These are phyloP conservation scores for Podaxis sp. DNA, from an alignment of 768 basidiomycete genomes.

Conservation along the genomic window DNA sequence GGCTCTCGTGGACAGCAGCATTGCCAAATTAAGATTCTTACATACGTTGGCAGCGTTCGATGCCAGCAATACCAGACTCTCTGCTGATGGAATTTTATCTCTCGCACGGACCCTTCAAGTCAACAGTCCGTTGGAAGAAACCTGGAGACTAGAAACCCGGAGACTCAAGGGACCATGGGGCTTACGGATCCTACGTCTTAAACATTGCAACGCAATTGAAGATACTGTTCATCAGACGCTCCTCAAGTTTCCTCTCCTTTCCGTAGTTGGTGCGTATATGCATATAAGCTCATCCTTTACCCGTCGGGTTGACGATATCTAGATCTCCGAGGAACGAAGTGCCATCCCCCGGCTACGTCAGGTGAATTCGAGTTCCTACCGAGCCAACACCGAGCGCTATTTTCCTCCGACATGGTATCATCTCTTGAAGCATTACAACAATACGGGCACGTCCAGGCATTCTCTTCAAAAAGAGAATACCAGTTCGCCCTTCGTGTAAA, in stretches of 20 bases:
- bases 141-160: conserved; percentile 5
- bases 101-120: conserved; percentile 46
- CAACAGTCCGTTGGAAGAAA: conserved; percentile 19
- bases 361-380: neutral
- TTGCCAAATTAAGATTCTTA: conserved; percentile 45
- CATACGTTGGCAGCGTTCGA: conserved; percentile 62
- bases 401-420: conserved; percentile 5
- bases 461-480: conserved; percentile 2
- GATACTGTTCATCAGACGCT: conserved; percentile 39
- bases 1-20: conserved; percentile 55
- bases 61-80: conserved; percentile 48
- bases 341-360: neutral
- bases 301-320: neutral
- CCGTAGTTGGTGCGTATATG: conserved; percentile 49
- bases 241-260: conserved; percentile 50
- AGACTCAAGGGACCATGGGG: conserved; percentile 46
- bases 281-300: too few relatives aligned
- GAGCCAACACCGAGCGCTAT: neutral
- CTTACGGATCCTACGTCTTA: conserved; percentile 54
- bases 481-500: conserved; percentile 24
- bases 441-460: neutral
- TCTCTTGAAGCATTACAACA: conserved; percentile 1
- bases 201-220: conserved; percentile 47
- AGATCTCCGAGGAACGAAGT: conserved; percentile 14
- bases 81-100: conserved; percentile 45